Percentiles rank a stretch among this genome's conserved stretches.
Evolutionary conservation across 2,329 filamentous ascomycete genomes (phyloP).

Genomic region (Eurotiales sp.): DNA sequence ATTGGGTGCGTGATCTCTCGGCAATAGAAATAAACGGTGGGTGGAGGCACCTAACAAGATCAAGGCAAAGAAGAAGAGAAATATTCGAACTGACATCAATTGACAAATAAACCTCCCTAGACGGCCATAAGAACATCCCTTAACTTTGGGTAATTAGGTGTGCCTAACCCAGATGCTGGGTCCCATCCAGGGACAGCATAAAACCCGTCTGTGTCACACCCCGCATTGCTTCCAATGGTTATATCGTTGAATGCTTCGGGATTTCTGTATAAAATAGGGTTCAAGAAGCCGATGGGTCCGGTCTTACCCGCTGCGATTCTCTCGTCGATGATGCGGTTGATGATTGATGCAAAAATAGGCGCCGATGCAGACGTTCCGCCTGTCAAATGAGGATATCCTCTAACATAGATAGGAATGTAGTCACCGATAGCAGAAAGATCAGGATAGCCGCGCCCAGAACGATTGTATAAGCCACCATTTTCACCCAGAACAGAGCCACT

Average conservation of each 20-base stretch:
- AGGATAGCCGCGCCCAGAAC: constrained; percentile 56
- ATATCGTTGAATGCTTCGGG: constrained; percentile 11
- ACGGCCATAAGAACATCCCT: constrained; percentile 10
- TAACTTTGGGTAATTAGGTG: constrained; percentile 19
- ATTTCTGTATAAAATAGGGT: constrained; percentile 9
- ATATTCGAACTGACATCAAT: no score
- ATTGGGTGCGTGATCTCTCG: no score
- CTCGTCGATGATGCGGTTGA: constrained; percentile 62
- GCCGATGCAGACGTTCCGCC: constrained; percentile 43
- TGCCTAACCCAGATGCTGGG: constrained; percentile 30
- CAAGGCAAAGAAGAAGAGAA: no score
- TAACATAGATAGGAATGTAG: constrained; percentile 5
- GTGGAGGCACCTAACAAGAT: no score
- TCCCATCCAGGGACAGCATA: constrained; percentile 24
- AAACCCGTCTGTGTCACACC: constrained; percentile 9
- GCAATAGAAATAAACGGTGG: no score
- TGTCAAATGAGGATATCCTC: background rate
- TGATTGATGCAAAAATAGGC: constrained; percentile 56
- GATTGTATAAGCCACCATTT: constrained; percentile 39
- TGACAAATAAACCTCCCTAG: background rate
- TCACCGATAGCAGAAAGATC: constrained; percentile 54
- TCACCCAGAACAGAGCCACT: constrained; percentile 8
- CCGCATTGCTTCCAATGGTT: constrained; percentile 2
- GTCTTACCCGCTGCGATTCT: constrained; percentile 49
- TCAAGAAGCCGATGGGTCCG: constrained; percentile 9